phyloP scores from a whole-genome alignment of 139 green algal genomes.

The Volvox africanus region DNA sequence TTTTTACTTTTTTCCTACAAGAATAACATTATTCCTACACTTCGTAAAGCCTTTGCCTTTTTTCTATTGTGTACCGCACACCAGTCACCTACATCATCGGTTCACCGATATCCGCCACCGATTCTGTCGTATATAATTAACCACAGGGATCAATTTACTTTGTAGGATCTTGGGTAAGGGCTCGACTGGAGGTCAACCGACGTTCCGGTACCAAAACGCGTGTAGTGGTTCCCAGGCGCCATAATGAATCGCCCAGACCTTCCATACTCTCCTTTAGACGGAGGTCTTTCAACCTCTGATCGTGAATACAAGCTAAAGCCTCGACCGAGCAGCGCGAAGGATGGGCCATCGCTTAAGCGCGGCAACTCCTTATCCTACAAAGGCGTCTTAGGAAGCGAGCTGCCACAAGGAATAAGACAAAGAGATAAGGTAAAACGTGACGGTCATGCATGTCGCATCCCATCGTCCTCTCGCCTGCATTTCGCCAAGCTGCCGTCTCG shows the following conservation, averaged over 20 bases:
- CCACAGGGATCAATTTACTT: too few species aligned
- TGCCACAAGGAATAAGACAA: constrained; percentile 29
- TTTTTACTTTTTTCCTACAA: too few species aligned
- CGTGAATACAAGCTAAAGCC: constrained; percentile 26
- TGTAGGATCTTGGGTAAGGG: too few species aligned
- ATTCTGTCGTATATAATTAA: too few species aligned
- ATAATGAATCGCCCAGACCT: constrained; percentile 11
- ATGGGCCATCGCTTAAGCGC: neutral
- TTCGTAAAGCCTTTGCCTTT: too few species aligned
- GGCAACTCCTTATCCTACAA: constrained; percentile 32
- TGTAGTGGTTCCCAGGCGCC: neutral
- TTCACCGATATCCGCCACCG: too few species aligned
- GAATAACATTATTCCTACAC: too few species aligned
- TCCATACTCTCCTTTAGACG: constrained; percentile 28
- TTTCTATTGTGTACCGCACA: too few species aligned
- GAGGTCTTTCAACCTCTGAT: neutral
- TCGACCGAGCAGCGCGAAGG: neutral
- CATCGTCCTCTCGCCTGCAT: neutral
- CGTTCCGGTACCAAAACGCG: neutral
- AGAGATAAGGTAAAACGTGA: constrained; percentile 14
- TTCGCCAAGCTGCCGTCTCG: neutral
- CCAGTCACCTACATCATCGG: too few species aligned
- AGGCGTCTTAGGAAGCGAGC: constrained; percentile 13
- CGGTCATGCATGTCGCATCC: neutral
- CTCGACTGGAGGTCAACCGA: too few species aligned